Evolutionary conservation across 192 early-diverging fungal species (phyloP).

Genomic region (Coemansia sp.): DNA sequence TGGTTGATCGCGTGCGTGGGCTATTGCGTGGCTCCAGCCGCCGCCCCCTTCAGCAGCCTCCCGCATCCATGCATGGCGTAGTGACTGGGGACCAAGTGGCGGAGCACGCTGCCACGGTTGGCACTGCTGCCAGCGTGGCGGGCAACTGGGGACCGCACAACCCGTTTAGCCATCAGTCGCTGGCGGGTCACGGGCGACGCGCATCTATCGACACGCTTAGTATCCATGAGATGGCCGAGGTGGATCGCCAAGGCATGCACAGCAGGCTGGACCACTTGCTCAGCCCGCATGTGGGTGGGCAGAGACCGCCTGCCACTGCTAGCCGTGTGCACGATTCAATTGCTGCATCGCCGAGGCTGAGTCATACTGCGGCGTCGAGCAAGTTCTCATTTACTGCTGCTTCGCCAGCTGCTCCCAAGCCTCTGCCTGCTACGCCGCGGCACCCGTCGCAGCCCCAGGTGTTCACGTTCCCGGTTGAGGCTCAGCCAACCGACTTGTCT

Average conservation of each 20-base stretch:
- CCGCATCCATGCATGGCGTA: not conserved
- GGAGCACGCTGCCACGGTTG: not conserved
- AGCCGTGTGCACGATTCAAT: not conserved
- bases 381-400: constrained; percentile 33
- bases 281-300: constrained; percentile 13
- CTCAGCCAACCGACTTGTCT: constrained; percentile 1
- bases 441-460: constrained; percentile 16
- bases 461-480: constrained; percentile 31
- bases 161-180: constrained; percentile 19
- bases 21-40: constrained; percentile 18
- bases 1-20: constrained; percentile 34
- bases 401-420: constrained; percentile 11
- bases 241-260: constrained; percentile 35
- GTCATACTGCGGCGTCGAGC: constrained; percentile 17
- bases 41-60: not conserved
- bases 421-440: constrained; percentile 31
- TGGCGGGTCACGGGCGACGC: constrained; percentile 16
- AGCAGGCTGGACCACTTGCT: constrained; percentile 40
- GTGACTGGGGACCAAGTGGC: not conserved
- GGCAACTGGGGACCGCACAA: constrained; percentile 19
- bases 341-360: constrained; percentile 10
- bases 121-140: not conserved
- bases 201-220: constrained; percentile 46
- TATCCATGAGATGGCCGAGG: constrained; percentile 48
- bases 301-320: not conserved